Percentiles rank a stretch among this genome's conserved stretches.
phyloP scores from a whole-genome alignment of 2,329 filamentous ascomycete genomes.

The Nemania sp. region DNA sequence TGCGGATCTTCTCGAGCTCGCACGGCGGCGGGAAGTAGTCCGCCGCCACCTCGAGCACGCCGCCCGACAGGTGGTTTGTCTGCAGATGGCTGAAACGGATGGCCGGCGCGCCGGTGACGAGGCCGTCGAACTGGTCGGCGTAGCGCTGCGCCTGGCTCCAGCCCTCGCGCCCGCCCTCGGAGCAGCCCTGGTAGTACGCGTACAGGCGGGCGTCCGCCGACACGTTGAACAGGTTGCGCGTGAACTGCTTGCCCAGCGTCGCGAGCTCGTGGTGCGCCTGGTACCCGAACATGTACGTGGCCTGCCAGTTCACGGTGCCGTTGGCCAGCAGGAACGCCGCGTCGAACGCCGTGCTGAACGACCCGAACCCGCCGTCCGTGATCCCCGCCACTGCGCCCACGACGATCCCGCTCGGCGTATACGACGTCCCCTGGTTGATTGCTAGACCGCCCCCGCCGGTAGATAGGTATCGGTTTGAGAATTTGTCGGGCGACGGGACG shows the following conservation, averaged over 20 bases:
- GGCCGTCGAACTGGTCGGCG: constrained; percentile 51
- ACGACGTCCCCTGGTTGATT: constrained; percentile 38
- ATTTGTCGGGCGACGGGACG: constrained; percentile 28
- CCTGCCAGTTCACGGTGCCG: constrained; percentile 44
- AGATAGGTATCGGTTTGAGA: constrained; percentile 35
- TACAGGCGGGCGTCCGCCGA: constrained; percentile 39
- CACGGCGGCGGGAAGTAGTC: constrained; percentile 49
- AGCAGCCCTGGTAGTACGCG: constrained; percentile 58
- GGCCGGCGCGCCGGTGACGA: constrained; percentile 50
- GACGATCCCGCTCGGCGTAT: constrained; percentile 39
- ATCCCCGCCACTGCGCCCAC: constrained; percentile 51
- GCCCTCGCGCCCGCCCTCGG: constrained; percentile 54
- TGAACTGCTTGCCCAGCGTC: constrained; percentile 48
- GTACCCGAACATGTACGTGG: constrained; percentile 45
- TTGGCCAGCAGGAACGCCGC: constrained; percentile 43
- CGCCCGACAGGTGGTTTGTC: constrained; percentile 46
- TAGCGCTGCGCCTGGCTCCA: constrained; percentile 56
- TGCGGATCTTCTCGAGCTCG: constrained; percentile 52
- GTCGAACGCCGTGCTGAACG: constrained; percentile 47
- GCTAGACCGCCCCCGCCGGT: constrained; percentile 44
- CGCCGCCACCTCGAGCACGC: constrained; percentile 44
- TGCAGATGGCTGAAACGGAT: constrained; percentile 51
- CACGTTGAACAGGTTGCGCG: constrained; percentile 46
- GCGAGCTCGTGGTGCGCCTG: constrained; percentile 43
- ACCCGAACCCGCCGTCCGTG: constrained; percentile 55